Percentiles rank a stretch among this genome's conserved stretches.
These are phyloP conservation scores for Ophiorrhiza pumila DNA, from an alignment of 257 asterid species.

Conservation along the genomic window DNA sequence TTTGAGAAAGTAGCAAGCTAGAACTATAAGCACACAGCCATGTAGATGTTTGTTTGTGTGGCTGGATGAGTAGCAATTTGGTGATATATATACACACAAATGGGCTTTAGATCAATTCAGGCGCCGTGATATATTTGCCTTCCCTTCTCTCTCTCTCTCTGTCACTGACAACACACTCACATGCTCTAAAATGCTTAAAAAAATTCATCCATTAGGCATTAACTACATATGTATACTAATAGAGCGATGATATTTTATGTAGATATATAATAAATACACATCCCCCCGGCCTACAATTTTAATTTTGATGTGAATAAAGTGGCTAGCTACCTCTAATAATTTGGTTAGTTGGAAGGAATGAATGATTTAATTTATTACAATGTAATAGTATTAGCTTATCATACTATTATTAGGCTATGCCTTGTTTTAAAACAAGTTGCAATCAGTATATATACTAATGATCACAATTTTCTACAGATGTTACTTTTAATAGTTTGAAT, in stretches of 20 bases:
- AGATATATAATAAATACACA: too few species aligned
- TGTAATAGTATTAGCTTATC: background rate
- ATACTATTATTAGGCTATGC: background rate
- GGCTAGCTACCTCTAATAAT: background rate
- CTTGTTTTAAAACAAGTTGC: too few species aligned
- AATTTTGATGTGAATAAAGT: background rate
- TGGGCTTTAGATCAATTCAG: background rate
- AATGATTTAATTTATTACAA: background rate
- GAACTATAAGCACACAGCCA: too few species aligned
- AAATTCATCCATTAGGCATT: too few species aligned
- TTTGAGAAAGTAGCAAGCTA: too few species aligned
- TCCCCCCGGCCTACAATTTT: background rate
- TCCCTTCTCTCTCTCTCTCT: background rate
- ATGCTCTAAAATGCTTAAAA: background rate
- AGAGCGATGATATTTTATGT: too few species aligned
- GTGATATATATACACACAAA: background rate
- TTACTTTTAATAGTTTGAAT: too few species aligned
- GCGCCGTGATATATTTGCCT: constrained; percentile 19
- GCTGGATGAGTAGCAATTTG: background rate
- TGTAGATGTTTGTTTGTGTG: too few species aligned
- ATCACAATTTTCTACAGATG: too few species aligned
- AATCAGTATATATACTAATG: too few species aligned
- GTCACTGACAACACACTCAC: background rate
- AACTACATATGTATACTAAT: too few species aligned
- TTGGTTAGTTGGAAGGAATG: background rate